These are phyloP conservation scores for Wickerhamiella australiensis DNA, from an alignment of 805 yeast species.

Conservation along the genomic window DNA sequence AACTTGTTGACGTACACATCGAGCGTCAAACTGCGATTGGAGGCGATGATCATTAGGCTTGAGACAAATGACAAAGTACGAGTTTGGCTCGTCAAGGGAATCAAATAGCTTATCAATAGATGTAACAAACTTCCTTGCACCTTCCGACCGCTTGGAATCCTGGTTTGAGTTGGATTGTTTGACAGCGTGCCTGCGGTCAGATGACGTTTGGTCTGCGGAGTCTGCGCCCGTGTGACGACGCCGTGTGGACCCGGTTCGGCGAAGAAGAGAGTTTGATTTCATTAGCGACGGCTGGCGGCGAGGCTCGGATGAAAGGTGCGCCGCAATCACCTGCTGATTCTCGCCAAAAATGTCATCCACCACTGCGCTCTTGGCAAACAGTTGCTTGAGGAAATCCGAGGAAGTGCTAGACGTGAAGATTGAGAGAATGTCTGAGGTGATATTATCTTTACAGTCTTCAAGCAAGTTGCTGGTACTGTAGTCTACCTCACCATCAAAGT, in stretches of 20 bases:
- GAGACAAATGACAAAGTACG: constrained; percentile 33
- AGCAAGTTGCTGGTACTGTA: constrained; percentile 41
- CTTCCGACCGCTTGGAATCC: constrained; percentile 9
- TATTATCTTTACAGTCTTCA: constrained; percentile 41
- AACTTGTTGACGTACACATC: constrained; percentile 34
- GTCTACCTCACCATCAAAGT: constrained; percentile 48
- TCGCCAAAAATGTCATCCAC: constrained; percentile 28
- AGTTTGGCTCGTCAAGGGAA: constrained; percentile 30
- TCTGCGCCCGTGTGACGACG: constrained; percentile 14
- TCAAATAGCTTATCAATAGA: constrained; percentile 30
- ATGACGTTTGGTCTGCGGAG: constrained; percentile 10
- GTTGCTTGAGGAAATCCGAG: constrained; percentile 28
- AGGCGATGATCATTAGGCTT: constrained; percentile 33
- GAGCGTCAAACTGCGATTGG: constrained; percentile 31
- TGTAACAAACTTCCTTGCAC: constrained; percentile 23
- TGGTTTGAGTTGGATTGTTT: background rate
- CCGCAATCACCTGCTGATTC: constrained; percentile 27
- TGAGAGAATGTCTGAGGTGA: constrained; percentile 32
- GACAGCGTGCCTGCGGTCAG: constrained; percentile 7
- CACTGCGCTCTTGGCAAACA: constrained; percentile 30
- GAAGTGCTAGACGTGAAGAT: constrained; percentile 31
- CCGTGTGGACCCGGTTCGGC: constrained; percentile 10
- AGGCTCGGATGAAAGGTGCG: constrained; percentile 32
- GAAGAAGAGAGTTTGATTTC: constrained; percentile 10
- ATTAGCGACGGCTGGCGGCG: constrained; percentile 31